Conservation (phyloP, 192 early-diverging fungal genomes). For the Coemansia sp. region DNA sequence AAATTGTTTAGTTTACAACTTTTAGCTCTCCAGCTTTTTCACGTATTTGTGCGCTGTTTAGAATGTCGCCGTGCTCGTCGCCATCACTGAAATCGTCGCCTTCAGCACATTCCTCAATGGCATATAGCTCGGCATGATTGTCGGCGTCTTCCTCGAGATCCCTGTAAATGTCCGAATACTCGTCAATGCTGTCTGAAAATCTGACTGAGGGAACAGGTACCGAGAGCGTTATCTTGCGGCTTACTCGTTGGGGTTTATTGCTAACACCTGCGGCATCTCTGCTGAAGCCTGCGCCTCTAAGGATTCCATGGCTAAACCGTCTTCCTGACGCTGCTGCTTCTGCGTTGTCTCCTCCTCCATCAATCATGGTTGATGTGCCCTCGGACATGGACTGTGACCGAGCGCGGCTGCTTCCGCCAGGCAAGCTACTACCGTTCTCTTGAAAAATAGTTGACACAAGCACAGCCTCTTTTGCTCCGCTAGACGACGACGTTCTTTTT, state of each 20-base stretch:
- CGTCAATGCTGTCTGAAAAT: constrained; percentile 19
- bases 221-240: constrained; percentile 39
- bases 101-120: constrained; percentile 4
- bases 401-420: background rate
- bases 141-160: constrained; percentile 4
- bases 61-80: no score
- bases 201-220: constrained; percentile 12
- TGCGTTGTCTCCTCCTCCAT: constrained; percentile 10
- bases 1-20: constrained; percentile 9
- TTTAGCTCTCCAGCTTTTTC: background rate
- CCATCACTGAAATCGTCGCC: no score
- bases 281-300: no score
- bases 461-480: background rate
- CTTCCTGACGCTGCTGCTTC: background rate
- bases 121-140: background rate
- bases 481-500: background rate
- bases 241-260: constrained; percentile 8
- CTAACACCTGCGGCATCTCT: background rate
- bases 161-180: constrained; percentile 9
- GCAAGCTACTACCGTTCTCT: background rate
- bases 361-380: constrained; percentile 31
- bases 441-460: background rate
- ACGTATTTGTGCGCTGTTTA: background rate
- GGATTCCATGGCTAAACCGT: constrained; percentile 5
- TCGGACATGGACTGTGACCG: constrained; percentile 13